phyloP scores from a whole-genome alignment of 148 eudicot genomes.

The Amaranthus hypochondriacus region DNA sequence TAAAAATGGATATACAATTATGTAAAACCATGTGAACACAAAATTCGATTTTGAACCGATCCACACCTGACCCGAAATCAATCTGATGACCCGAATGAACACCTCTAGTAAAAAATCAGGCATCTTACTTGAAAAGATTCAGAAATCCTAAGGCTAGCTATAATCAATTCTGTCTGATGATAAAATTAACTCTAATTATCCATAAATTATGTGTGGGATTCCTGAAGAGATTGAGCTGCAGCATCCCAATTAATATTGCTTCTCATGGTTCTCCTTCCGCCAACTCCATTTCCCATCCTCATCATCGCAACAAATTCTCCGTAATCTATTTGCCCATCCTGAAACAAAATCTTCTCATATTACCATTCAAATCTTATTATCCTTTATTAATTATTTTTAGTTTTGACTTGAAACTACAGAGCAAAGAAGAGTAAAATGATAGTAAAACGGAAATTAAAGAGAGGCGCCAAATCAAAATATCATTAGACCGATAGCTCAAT shows the following conservation, averaged over 20 bases:
- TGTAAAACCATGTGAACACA: too few relatives aligned
- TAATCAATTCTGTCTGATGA: background rate
- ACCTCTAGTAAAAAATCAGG: background rate
- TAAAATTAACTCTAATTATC: background rate
- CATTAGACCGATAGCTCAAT: too few relatives aligned
- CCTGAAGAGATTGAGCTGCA: slow-evolving; percentile 30
- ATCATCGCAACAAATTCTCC: slow-evolving; percentile 79
- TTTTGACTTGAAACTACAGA: too few relatives aligned
- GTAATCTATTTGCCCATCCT: slow-evolving; percentile 80
- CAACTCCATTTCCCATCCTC: slow-evolving; percentile 59
- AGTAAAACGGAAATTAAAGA: too few relatives aligned
- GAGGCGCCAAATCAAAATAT: too few relatives aligned
- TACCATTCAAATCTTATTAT: background rate
- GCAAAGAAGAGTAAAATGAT: too few relatives aligned
- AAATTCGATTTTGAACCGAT: too few relatives aligned
- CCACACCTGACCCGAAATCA: too few relatives aligned
- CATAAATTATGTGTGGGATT: slow-evolving; percentile 20
- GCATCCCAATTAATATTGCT: slow-evolving; percentile 48
- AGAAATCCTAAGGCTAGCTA: slow-evolving; percentile 10
- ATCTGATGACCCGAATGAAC: too few relatives aligned
- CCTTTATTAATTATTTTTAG: too few relatives aligned
- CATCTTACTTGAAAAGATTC: background rate
- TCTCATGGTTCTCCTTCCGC: slow-evolving; percentile 59
- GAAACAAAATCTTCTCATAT: slow-evolving; percentile 16
- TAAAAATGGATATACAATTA: too few relatives aligned